A percentile compares a stretch with the other conserved stretches of the same genome.
These are phyloP conservation scores for Penicillium goetzii DNA, from an alignment of 495 filamentous ascomycete genomes.

Conservation along the genomic window DNA sequence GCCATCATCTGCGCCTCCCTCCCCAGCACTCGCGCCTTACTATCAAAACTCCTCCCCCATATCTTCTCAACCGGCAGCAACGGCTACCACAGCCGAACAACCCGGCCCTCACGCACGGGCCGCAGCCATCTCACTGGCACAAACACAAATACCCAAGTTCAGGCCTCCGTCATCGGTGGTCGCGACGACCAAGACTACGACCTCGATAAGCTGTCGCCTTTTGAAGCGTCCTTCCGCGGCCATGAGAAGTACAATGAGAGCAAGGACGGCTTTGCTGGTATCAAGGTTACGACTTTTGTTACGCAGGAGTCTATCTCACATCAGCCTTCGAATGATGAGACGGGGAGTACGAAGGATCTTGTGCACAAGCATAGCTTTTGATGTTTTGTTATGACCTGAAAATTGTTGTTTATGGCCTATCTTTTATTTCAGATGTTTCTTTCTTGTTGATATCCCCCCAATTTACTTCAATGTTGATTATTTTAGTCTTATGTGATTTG, in stretches of 20 bases:
- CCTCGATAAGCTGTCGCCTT: constrained; percentile 25
- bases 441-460: constrained; percentile 3
- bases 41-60: constrained; percentile 44
- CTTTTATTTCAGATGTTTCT: not conserved
- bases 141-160: constrained; percentile 24
- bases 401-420: not conserved
- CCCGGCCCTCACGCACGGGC: constrained; percentile 22
- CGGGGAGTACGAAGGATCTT: constrained; percentile 34
- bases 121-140: constrained; percentile 26
- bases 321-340: constrained; percentile 22
- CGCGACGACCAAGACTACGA: constrained; percentile 26
- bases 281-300: constrained; percentile 42
- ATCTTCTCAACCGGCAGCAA: constrained; percentile 40
- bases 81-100: constrained; percentile 33
- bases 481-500: not conserved
- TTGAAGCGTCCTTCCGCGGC: constrained; percentile 11
- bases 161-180: constrained; percentile 31
- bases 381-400: constrained; percentile 17
- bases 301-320: constrained; percentile 31
- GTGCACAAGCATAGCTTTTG: constrained; percentile 30
- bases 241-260: constrained; percentile 8
- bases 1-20: constrained; percentile 62
- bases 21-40: constrained; percentile 56
- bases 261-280: constrained; percentile 20
- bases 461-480: not conserved